Conservation (phyloP, 148 eudicot species). For the Diospyros lotus region DNA sequence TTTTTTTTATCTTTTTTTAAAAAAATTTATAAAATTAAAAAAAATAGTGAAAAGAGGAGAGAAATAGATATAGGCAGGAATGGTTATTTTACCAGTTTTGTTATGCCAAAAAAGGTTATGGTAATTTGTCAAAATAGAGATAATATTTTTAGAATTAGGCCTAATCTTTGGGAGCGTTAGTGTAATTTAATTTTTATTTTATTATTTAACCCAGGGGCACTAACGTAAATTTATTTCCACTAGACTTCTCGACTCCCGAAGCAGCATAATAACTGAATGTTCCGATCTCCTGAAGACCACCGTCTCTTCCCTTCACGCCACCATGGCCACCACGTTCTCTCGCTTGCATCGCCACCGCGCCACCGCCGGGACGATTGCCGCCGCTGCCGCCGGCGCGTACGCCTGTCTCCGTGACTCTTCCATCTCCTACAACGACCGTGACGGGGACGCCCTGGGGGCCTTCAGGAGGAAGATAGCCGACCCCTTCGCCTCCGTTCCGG, state of each 20-base stretch:
- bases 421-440: conserved; percentile 38
- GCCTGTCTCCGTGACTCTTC: conserved; percentile 29
- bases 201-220: too few species aligned
- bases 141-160: too few species aligned
- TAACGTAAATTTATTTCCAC: not conserved
- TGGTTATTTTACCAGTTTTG: too few species aligned
- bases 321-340: conserved; percentile 37
- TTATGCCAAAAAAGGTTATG: too few species aligned
- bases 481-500: conserved; percentile 47
- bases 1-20: too few species aligned
- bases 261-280: not conserved
- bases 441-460: conserved; percentile 23
- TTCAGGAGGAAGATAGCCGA: conserved; percentile 53
- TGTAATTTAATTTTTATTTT: too few species aligned
- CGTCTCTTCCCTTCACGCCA: not conserved
- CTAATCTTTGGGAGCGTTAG: too few species aligned
- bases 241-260: not conserved
- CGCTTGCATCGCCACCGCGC: conserved; percentile 50
- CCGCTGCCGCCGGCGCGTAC: conserved; percentile 32
- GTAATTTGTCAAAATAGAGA: too few species aligned
- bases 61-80: too few species aligned
- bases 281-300: not conserved
- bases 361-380: conserved; percentile 29
- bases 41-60: too few species aligned
- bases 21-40: too few species aligned